A percentile compares a stretch with the other conserved stretches of the same genome.
Conservation (phyloP, 2,329 filamentous ascomycete species). For the Sarocladium oryzae region DNA sequence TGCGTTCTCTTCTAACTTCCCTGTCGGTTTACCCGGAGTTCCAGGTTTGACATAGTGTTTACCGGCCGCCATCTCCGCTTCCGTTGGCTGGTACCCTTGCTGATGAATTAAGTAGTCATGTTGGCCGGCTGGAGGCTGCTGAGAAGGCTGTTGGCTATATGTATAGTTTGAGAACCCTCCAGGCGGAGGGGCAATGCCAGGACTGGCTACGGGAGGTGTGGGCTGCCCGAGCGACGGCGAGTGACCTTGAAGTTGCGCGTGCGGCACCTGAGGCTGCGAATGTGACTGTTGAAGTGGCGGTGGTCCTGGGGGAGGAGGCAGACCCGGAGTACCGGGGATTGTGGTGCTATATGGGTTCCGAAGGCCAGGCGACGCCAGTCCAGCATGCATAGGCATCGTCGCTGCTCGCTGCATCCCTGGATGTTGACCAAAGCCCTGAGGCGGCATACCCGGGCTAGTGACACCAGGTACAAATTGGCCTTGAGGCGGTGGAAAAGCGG, state of each 20-base stretch:
- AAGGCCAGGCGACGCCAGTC: slow-evolving; percentile 32
- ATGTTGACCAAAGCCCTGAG: slow-evolving; percentile 36
- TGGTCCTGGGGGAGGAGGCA: slow-evolving; percentile 26
- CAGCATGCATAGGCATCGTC: slow-evolving; percentile 40
- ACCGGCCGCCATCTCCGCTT: slow-evolving; percentile 45
- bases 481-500: slow-evolving; percentile 40
- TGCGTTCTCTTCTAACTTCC: slow-evolving; percentile 57
- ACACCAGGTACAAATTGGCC: slow-evolving; percentile 39
- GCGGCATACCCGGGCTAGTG: slow-evolving; percentile 33
- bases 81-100: slow-evolving; percentile 63
- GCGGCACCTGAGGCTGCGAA: slow-evolving; percentile 11
- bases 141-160: slow-evolving; percentile 22
- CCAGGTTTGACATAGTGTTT: slow-evolving; percentile 31
- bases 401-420: slow-evolving; percentile 40
- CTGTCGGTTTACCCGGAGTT: slow-evolving; percentile 38
- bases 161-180: slow-evolving; percentile 52
- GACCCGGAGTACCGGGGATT: slow-evolving; percentile 40
- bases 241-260: slow-evolving; percentile 11
- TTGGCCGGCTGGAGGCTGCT: neutral
- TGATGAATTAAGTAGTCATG: slow-evolving; percentile 54
- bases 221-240: slow-evolving; percentile 20
- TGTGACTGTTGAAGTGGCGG: slow-evolving; percentile 15
- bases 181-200: slow-evolving; percentile 32
- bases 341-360: slow-evolving; percentile 37
- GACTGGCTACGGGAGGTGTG: slow-evolving; percentile 24